Percentiles rank a stretch among this genome's conserved stretches.
phyloP scores from a whole-genome alignment of 2,329 filamentous ascomycete species.

The Claviceps maximensis region DNA sequence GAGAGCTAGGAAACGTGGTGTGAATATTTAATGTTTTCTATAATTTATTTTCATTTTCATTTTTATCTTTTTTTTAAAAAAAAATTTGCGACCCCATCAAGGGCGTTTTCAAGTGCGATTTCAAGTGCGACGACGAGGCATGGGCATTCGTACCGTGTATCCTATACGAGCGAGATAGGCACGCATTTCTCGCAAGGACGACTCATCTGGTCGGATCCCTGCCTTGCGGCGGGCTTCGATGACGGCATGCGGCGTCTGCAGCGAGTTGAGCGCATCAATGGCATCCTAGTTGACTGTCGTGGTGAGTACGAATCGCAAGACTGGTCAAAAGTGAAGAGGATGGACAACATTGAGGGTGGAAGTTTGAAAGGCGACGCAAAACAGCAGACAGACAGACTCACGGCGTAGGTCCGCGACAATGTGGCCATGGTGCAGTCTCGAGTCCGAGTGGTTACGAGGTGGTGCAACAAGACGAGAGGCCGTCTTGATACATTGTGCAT shows the following conservation, averaged over 20 bases:
- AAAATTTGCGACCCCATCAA: not conserved
- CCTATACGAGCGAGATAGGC: slow-evolving; percentile 66
- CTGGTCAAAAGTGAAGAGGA: not conserved
- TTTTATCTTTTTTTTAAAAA: not conserved
- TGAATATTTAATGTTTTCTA: not conserved
- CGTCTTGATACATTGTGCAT: slow-evolving; percentile 16
- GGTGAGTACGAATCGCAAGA: not conserved
- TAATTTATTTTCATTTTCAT: not conserved
- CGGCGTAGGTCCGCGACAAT: slow-evolving; percentile 21
- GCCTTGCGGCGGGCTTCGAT: slow-evolving; percentile 68
- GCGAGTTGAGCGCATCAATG: slow-evolving; percentile 70
- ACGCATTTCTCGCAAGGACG: slow-evolving; percentile 64
- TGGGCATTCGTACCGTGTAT: slow-evolving; percentile 40
- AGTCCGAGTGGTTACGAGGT: slow-evolving; percentile 9
- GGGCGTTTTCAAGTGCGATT: not conserved
- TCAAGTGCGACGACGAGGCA: not conserved
- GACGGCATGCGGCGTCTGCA: slow-evolving; percentile 77
- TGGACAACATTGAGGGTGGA: not conserved
- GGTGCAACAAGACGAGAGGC: slow-evolving; percentile 11
- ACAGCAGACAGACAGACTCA: slow-evolving; percentile 12
- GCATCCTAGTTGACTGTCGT: slow-evolving; percentile 50
- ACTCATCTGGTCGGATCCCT: slow-evolving; percentile 55
- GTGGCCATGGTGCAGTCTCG: slow-evolving; percentile 16
- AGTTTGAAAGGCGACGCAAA: not conserved
- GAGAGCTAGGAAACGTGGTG: slow-evolving; percentile 15